These are phyloP conservation scores for Alternaria solani DNA, from an alignment of 2,329 filamentous ascomycete species.

Conservation along the genomic window DNA sequence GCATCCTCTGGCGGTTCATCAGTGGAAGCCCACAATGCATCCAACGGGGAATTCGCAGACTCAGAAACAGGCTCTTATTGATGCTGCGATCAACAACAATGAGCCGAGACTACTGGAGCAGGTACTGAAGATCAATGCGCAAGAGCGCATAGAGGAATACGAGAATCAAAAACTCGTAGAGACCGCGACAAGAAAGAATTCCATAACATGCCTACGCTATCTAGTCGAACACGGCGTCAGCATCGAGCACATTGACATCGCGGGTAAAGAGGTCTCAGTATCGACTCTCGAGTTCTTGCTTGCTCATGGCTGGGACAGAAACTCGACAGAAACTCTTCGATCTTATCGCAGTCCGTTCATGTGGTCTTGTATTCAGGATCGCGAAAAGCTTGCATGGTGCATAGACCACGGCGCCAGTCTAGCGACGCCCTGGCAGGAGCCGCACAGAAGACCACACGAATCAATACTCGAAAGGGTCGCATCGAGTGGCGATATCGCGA, in stretches of 20 bases:
- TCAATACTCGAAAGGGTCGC: too few relatives aligned
- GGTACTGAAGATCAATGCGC: neutral
- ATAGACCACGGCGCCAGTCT: neutral
- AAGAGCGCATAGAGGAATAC: neutral
- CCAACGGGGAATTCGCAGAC: neutral
- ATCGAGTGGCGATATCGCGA: too few relatives aligned
- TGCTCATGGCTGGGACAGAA: slow-evolving; percentile 3
- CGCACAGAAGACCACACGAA: too few relatives aligned
- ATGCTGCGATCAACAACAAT: neutral
- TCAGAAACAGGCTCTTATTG: neutral
- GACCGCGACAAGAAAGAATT: neutral
- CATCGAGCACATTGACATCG: neutral
- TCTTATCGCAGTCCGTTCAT: neutral
- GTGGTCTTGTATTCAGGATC: slow-evolving; percentile 1
- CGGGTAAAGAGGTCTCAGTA: neutral
- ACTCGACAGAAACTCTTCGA: neutral
- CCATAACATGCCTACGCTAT: neutral
- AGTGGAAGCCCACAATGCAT: neutral
- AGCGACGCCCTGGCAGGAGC: neutral
- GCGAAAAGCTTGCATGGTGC: slow-evolving; percentile 2
- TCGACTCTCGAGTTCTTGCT: neutral
- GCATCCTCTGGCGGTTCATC: too few relatives aligned
- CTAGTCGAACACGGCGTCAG: neutral
- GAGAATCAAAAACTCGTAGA: neutral
- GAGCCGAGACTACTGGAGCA: neutral